These are phyloP conservation scores for Sicyos edulis DNA, from an alignment of 306 rosid species.

Conservation along the genomic window DNA sequence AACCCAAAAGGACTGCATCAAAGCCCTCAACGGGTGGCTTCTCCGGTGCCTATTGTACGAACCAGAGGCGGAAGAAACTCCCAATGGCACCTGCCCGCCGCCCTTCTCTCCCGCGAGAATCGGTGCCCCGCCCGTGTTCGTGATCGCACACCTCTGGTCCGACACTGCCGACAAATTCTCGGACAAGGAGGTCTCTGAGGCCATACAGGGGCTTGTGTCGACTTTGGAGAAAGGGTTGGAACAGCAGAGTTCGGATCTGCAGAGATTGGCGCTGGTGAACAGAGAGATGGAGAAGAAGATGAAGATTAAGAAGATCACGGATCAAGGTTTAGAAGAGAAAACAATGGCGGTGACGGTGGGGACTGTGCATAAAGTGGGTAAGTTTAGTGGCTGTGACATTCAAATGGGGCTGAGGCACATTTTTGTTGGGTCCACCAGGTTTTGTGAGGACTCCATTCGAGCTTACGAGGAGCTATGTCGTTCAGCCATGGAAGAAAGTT, in stretches of 20 bases:
- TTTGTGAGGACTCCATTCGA: conserved; percentile 37
- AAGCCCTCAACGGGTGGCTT: conserved; percentile 71
- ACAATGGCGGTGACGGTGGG: conserved; percentile 9
- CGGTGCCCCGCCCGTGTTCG: conserved; percentile 63
- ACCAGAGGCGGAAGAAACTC: conserved; percentile 57
- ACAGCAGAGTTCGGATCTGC: conserved; percentile 36
- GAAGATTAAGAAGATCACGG: conserved; percentile 32
- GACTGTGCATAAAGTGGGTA: conserved; percentile 1
- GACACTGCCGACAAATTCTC: conserved; percentile 47
- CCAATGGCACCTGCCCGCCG: conserved; percentile 15
- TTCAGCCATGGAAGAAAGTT: conserved; percentile 30
- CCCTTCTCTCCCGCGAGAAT: conserved; percentile 49
- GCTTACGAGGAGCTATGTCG: conserved; percentile 51
- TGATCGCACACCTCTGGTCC: conserved; percentile 63
- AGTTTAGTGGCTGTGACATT: neutral
- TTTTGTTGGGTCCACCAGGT: conserved; percentile 48
- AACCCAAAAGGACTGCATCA: conserved; percentile 53
- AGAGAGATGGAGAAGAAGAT: conserved; percentile 48
- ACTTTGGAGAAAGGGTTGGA: conserved; percentile 41
- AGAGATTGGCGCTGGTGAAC: conserved; percentile 37
- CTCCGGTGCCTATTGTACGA: conserved; percentile 50
- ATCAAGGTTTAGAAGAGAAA: conserved; percentile 28
- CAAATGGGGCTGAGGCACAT: conserved; percentile 39
- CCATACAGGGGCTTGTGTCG: conserved; percentile 42
- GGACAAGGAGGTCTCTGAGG: conserved; percentile 50